Evolutionary conservation across 129 eudicot species (phyloP).

Genomic region (Flaveria robusta): DNA sequence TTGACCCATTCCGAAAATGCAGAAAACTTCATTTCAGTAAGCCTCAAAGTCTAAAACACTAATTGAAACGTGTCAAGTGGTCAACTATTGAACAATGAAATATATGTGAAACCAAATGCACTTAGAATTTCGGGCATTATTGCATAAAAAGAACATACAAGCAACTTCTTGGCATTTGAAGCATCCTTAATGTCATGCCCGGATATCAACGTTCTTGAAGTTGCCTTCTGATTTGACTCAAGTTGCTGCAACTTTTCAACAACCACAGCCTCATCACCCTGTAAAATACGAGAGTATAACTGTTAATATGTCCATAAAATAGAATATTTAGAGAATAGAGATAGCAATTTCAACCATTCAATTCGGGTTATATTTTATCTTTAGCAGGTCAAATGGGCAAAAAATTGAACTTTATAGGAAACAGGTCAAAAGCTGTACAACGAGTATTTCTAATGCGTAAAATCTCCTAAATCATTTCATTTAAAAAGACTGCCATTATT

Average conservation of each 20-base stretch:
- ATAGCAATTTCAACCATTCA: background rate
- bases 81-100: constrained; percentile 3
- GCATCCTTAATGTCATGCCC: constrained; percentile 62
- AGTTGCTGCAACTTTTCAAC: constrained; percentile 70
- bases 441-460: background rate
- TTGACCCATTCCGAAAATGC: too few relatives aligned
- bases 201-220: constrained; percentile 57
- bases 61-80: background rate
- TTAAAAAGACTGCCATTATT: background rate
- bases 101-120: constrained; percentile 10
- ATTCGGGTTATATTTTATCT: background rate
- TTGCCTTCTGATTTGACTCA: constrained; percentile 49
- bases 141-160: constrained; percentile 52
- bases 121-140: constrained; percentile 4
- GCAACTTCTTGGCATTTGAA: constrained; percentile 56
- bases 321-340: constrained; percentile 4
- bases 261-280: constrained; percentile 87
- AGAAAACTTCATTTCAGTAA: background rate
- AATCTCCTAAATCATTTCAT: background rate
- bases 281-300: constrained; percentile 29
- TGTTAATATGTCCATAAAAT: constrained; percentile 8
- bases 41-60: background rate
- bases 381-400: background rate
- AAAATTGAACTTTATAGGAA: background rate
- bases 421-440: background rate